Percentiles rank a stretch among this genome's conserved stretches.
These are phyloP conservation scores for Picochlorum sp. DNA, from an alignment of 139 green algal species.

Conservation along the genomic window DNA sequence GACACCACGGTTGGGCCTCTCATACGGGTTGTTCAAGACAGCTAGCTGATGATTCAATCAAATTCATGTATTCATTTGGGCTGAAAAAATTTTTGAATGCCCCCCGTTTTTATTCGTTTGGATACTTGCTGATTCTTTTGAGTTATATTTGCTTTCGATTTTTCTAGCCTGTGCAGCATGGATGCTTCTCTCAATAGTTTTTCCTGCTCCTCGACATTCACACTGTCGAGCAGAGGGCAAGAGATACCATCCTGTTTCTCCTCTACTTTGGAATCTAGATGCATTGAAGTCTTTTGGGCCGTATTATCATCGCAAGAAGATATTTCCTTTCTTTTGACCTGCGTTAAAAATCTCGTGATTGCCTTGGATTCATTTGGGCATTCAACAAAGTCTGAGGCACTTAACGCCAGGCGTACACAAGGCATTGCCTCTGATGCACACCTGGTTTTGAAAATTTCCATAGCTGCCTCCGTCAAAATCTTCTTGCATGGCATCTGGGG, in stretches of 20 bases:
- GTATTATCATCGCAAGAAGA: background rate
- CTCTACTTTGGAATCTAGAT: background rate
- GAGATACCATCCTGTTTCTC: background rate
- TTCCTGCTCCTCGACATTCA: slow-evolving; percentile 25
- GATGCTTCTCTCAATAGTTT: slow-evolving; percentile 18
- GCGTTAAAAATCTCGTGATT: slow-evolving; percentile 36
- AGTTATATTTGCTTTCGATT: background rate
- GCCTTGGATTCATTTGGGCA: slow-evolving; percentile 4
- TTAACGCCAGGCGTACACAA: slow-evolving; percentile 52
- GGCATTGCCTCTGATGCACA: slow-evolving; percentile 41
- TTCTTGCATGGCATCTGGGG: background rate
- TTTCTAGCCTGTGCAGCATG: background rate
- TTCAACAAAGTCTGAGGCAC: slow-evolving; percentile 42
- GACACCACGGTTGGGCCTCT: slow-evolving; percentile 28
- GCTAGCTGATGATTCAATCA: too few species aligned
- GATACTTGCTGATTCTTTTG: background rate
- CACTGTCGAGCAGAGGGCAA: background rate
- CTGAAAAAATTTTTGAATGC: slow-evolving; percentile 1
- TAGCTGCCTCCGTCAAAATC: background rate
- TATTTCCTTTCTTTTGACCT: background rate
- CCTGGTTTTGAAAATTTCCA: slow-evolving; percentile 13
- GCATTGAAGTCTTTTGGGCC: background rate
- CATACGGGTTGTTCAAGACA: too few species aligned
- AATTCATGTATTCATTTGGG: too few species aligned
- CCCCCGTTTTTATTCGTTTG: background rate